Base-by-base conservation (phyloP, 495 filamentous ascomycete genomes). In the Neurospora tetrasperma region DNA sequence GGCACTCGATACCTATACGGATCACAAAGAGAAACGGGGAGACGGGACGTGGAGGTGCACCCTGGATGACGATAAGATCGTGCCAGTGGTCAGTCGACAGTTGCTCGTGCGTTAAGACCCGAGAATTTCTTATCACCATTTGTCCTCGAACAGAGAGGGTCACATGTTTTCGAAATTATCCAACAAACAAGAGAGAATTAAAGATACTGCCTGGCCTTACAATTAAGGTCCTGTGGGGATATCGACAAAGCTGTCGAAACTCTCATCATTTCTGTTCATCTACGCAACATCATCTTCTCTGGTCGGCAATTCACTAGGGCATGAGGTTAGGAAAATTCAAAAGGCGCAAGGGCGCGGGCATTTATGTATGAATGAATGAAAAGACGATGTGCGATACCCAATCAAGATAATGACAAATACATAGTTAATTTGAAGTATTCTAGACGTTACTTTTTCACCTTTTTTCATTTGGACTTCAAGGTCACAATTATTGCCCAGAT, bases 1-100 rank as follows among this genome's bases (percentile, higher is more conserved):
- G 71, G 69, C 82, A 42, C 75, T 82, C 39, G 78, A 83, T 69
- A 78, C 75, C 12, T 73, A 78, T 71, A 75, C 70, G 27, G 74
- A 75, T 46, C 73, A 71, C 41, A 62, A 74, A 59, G 42, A 42
- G 38, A 66, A 73, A 69, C 31, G 42, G 69, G 35, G 70, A 39
- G 42, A 31, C 70, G 70, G 54, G 27, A 27, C 18, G 31, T 59
- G 35, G 23, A 69, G 20, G 48, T 71, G 11, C 69, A 59, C 18
- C 39, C 41, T 66, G 70, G 69, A 42, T 27, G 42, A 59, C 42
- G 54, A 71, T 68, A 71, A 68, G 27, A 71, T 35, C 41, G 54
- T 35, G 7, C 54, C 54, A 66, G 54, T 66, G 54, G 54, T 66
- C 54, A 66, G 54, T 66, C 54, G 54, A 66, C 54, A 66, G 54